These are phyloP conservation scores for Lasiosphaeris hirsuta DNA, from an alignment of 495 filamentous ascomycete genomes.

Conservation along the genomic window DNA sequence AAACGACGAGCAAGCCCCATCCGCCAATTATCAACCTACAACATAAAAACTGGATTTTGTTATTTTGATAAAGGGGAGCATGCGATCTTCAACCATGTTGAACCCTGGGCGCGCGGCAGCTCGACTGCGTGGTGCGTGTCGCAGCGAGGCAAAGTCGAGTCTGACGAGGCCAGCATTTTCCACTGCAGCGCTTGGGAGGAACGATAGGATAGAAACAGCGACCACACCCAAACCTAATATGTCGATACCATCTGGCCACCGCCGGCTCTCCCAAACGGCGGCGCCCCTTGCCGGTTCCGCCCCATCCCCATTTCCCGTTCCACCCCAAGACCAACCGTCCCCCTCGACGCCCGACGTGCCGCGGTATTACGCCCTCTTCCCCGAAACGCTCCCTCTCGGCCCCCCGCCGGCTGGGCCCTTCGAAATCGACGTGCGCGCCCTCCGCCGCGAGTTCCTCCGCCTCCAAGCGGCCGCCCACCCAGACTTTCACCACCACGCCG, in stretches of 20 bases:
- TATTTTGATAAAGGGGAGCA: conserved; percentile 1
- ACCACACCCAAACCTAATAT: neutral
- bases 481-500: conserved; percentile 60
- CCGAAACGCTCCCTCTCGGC: conserved; percentile 70
- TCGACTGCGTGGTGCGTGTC: conserved; percentile 24
- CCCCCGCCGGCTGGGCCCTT: conserved; percentile 79
- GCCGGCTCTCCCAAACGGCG: conserved; percentile 3
- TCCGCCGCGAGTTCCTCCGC: conserved; percentile 81
- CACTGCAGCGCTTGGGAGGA: neutral
- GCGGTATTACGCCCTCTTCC: conserved; percentile 82
- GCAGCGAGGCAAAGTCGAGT: conserved; percentile 11
- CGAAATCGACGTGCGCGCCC: conserved; percentile 59
- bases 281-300: neutral
- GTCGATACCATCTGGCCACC: neutral
- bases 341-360: conserved; percentile 5
- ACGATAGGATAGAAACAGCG: neutral
- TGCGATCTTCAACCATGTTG: conserved; percentile 21
- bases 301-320: conserved; percentile 3
- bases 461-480: conserved; percentile 80
- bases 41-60: neutral
- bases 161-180: conserved; percentile 5
- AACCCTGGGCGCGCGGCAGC: conserved; percentile 17
- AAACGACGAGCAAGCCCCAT: no score
- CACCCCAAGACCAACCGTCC: neutral
- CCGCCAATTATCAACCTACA: no score